Percentiles rank a stretch among this genome's conserved stretches.
Conservation (phyloP, 2,329 filamentous ascomycete genomes). For the Penicillium fuscoglaucum region DNA sequence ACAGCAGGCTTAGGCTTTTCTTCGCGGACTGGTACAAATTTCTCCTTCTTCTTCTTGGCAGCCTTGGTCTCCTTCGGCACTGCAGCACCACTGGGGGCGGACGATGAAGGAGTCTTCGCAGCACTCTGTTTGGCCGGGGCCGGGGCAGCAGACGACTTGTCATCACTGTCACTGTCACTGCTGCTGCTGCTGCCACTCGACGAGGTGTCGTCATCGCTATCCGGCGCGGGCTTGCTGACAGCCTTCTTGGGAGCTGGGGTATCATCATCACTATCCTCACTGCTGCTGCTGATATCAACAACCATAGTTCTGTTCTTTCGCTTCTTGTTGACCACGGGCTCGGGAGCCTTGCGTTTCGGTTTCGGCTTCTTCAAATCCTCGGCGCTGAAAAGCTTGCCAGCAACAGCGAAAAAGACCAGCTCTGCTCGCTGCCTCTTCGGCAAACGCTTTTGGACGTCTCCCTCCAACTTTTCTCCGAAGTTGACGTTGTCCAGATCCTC, state of each 20-base stretch:
- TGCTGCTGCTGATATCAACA: conserved; percentile 46
- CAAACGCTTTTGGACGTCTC: conserved; percentile 31
- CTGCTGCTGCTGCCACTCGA: conserved; percentile 25
- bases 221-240: conserved; percentile 9
- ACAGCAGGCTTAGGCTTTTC: conserved; percentile 9
- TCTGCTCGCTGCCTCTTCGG: conserved; percentile 42
- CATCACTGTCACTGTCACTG: conserved; percentile 24
- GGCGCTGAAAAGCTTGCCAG: conserved; percentile 30
- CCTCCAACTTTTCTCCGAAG: conserved; percentile 24
- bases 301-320: conserved; percentile 46
- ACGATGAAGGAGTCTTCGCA: background rate
- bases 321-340: conserved; percentile 35
- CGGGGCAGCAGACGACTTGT: conserved; percentile 16
- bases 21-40: conserved; percentile 8
- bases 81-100: background rate
- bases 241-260: conserved; percentile 22
- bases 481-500: conserved; percentile 28
- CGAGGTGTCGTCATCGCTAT: conserved; percentile 23
- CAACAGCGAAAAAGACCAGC: conserved; percentile 38
- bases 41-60: conserved; percentile 11
- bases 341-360: conserved; percentile 25
- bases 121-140: conserved; percentile 8
- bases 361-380: conserved; percentile 28
- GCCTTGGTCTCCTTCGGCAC: conserved; percentile 11
- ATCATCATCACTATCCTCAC: conserved; percentile 32